A percentile compares a stretch with the other conserved stretches of the same genome.
phyloP scores from a whole-genome alignment of 1,284 basidiomycete species.

The Chalciporus sp. region DNA sequence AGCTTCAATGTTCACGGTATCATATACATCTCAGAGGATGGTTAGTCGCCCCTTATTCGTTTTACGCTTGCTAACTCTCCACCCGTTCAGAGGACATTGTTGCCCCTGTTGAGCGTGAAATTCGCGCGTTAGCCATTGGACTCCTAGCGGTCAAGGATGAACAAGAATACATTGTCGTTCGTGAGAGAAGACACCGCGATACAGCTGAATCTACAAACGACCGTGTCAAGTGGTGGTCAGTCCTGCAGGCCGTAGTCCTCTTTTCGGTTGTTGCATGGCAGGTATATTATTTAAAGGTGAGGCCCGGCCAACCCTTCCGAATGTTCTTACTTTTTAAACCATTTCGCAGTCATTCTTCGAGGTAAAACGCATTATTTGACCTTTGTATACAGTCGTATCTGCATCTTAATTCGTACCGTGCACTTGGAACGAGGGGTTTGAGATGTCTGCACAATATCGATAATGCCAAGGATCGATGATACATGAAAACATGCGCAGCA shows the following conservation, averaged over 20 bases:
- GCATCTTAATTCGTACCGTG: conserved; percentile 1
- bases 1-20: conserved; percentile 99
- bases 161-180: conserved; percentile 96
- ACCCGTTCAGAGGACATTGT: conserved; percentile 61
- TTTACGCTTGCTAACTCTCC: conserved; percentile 19
- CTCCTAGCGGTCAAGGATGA: conserved; percentile 95
- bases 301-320: conserved; percentile 18
- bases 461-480: conserved; percentile 4
- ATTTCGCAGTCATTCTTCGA: conserved; percentile 81
- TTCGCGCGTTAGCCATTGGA: conserved; percentile 84
- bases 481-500: conserved; percentile 20
- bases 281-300: conserved; percentile 94
- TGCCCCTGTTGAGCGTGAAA: conserved; percentile 95
- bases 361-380: conserved; percentile 88
- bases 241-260: conserved; percentile 86
- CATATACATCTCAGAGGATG: conserved; percentile 89
- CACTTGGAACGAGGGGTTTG: neutral
- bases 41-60: conserved; percentile 39
- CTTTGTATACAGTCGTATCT: conserved; percentile 6
- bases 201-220: conserved; percentile 95
- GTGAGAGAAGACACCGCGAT: conserved; percentile 92
- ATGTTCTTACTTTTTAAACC: conserved; percentile 11
- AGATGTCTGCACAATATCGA: no score
- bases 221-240: conserved; percentile 99
- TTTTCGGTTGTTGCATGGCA: conserved; percentile 95